Percentiles rank a stretch among this genome's conserved stretches.
Conservation (phyloP, 2,329 filamentous ascomycete species). For the Diplodia corticola region DNA sequence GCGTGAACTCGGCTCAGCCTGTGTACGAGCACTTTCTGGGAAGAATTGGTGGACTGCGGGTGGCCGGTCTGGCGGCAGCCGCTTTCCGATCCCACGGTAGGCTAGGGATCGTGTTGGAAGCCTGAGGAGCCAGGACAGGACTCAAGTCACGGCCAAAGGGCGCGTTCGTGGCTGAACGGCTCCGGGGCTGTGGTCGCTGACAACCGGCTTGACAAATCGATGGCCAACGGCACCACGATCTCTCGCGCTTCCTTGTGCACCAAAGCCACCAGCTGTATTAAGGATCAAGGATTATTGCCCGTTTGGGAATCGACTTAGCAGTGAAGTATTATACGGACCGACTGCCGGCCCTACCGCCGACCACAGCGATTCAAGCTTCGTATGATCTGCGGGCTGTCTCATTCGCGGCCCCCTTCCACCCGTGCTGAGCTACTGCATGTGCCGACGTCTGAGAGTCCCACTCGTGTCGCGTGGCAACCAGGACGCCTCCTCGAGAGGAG, state of each 20-base stretch:
- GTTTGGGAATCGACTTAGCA: slow-evolving; percentile 15
- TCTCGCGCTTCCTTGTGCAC: background rate
- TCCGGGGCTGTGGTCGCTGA: background rate
- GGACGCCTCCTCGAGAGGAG: background rate
- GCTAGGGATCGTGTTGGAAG: background rate
- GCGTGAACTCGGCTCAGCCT: slow-evolving; percentile 4
- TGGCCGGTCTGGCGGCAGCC: background rate
- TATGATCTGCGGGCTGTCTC: slow-evolving; percentile 15
- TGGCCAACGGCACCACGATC: background rate
- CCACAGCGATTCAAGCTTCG: slow-evolving; percentile 20
- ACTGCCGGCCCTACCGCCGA: slow-evolving; percentile 14
- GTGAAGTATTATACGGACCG: slow-evolving; percentile 14
- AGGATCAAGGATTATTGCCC: slow-evolving; percentile 16
- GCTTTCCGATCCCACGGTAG: background rate
- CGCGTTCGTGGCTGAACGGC: background rate
- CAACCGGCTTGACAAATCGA: slow-evolving; percentile 9
- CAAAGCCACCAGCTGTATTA: slow-evolving; percentile 17
- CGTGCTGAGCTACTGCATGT: slow-evolving; percentile 16
- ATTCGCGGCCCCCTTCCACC: slow-evolving; percentile 14
- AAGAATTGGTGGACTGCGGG: background rate
- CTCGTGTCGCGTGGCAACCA: slow-evolving; percentile 2
- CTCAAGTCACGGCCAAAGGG: background rate
- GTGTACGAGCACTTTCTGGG: background rate
- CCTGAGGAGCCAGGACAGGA: slow-evolving; percentile 7
- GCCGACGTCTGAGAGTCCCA: background rate